Base-by-base conservation (phyloP, 768 basidiomycete genomes). In the Solioccasus polychromus region DNA sequence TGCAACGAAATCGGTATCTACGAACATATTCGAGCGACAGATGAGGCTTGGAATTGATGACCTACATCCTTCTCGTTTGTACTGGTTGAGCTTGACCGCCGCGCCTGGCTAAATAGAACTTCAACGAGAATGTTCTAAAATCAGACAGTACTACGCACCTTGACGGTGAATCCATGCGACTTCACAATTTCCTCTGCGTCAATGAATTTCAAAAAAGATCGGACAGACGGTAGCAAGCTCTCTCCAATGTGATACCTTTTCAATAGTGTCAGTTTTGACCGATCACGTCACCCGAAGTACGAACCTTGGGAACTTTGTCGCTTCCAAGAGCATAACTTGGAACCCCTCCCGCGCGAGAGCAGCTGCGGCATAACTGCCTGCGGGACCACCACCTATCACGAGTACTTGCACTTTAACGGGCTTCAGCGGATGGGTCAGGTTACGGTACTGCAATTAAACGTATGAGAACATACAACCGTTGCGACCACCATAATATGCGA, bases 191-290 rank as follows among this genome's bases (percentile, higher is more conserved):
- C 46, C 10, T 54, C 51, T 7, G 51, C 51, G 0, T 18, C 53
- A 1, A 53, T 35, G 5, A 54, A 53, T 17, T 17, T 38, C 34
- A 49, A 34, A 28, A 53, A 54, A 17, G 41, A 42, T 2, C 38
- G 43, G 1, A 35, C 44, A 4, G 51, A 53, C 6, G 51, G 26
- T 5, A 54, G 29, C 10, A 53, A 8, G 12, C 44, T 53, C 36
- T 54, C 53, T 22, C 53, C 51, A 3, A 54, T 49, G 43, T 53
- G 53, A 28, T 53, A 54, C 20, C 53, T 49, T 29, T 39, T 25
- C n/a, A 39, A 22, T 14, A 18, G 25, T 3, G 6, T 20, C 4
- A 12, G 18, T 4, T 22, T 19, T 5, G 11, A 15, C 4, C 3
- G 14, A n/a, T 3, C 6, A 15, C n/a, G n/a, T n/a, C n/a, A 28